A percentile compares a stretch with the other conserved stretches of the same genome.
Evolutionary conservation across 192 early-diverging fungal genomes (phyloP).

Genomic region (Coemansia sp.): DNA sequence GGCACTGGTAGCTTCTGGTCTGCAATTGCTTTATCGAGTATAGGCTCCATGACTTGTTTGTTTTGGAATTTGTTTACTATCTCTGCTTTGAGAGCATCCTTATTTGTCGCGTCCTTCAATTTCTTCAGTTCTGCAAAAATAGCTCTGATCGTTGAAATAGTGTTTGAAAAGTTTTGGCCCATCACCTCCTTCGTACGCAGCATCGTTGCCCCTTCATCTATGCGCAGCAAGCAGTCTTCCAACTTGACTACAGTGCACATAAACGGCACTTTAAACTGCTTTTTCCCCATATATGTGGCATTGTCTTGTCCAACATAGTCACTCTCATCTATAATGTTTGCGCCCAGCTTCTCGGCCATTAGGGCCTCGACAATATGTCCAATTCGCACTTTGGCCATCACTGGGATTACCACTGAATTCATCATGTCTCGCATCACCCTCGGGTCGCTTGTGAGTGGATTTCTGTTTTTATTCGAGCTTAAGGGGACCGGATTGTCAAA

Average conservation of each 20-base stretch:
- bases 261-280: slow-evolving; percentile 80
- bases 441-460: not conserved
- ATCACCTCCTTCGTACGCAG: slow-evolving; percentile 93
- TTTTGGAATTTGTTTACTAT: not conserved
- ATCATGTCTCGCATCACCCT: slow-evolving; percentile 1
- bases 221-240: slow-evolving; percentile 85
- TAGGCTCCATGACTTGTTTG: not conserved
- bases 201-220: slow-evolving; percentile 91
- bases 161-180: slow-evolving; percentile 37
- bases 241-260: slow-evolving; percentile 90
- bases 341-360: slow-evolving; percentile 79
- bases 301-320: slow-evolving; percentile 64
- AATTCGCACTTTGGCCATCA: slow-evolving; percentile 8
- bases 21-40: not conserved
- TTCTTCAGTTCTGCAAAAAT: not conserved
- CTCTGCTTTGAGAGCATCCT: not conserved
- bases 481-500: not conserved
- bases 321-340: slow-evolving; percentile 93
- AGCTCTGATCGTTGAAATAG: not conserved
- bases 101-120: not conserved
- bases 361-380: slow-evolving; percentile 23
- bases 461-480: not conserved
- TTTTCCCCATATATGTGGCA: slow-evolving; percentile 87
- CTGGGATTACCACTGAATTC: slow-evolving; percentile 3
- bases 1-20: not conserved